These are phyloP conservation scores for Canavalia ensiformis DNA, from an alignment of 306 rosid species.

Conservation along the genomic window DNA sequence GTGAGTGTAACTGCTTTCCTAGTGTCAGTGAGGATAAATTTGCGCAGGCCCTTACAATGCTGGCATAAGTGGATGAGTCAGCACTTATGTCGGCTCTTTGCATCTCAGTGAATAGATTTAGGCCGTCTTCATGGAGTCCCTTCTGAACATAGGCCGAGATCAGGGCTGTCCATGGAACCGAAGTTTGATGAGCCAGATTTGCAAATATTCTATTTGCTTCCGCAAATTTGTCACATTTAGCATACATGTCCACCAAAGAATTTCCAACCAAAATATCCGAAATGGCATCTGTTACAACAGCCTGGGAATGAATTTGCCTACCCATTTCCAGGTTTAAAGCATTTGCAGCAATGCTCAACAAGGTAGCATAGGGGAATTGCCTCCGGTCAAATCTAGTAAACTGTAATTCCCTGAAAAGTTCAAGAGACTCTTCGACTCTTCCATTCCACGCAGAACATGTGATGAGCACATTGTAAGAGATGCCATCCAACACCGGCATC, in stretches of 20 bases:
- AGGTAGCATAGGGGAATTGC: conserved; percentile 79
- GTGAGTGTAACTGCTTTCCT: conserved; percentile 82
- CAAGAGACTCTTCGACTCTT: conserved; percentile 58
- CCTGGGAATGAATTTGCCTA: conserved; percentile 80
- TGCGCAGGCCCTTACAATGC: conserved; percentile 78
- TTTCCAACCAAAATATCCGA: conserved; percentile 74
- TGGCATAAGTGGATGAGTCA: conserved; percentile 88
- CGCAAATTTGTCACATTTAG: conserved; percentile 78
- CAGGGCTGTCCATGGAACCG: conserved; percentile 93
- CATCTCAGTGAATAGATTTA: conserved; percentile 72
- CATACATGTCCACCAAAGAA: conserved; percentile 93
- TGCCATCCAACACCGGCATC: conserved; percentile 87
- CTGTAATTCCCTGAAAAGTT: conserved; percentile 68
- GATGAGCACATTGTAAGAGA: conserved; percentile 81
- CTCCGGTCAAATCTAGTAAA: conserved; percentile 67
- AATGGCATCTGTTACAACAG: conserved; percentile 61
- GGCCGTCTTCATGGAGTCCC: conserved; percentile 76
- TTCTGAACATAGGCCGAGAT: conserved; percentile 80
- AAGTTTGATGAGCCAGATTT: conserved; percentile 60
- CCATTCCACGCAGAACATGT: conserved; percentile 72
- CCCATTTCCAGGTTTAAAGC: conserved; percentile 72
- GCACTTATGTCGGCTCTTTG: conserved; percentile 58
- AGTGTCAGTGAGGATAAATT: conserved; percentile 71
- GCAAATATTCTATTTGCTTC: conserved; percentile 73
- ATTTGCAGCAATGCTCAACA: conserved; percentile 84